Evolutionary conservation across 2,329 filamentous ascomycete species (phyloP).

Genomic region (Exophiala phaeomuriformis): DNA sequence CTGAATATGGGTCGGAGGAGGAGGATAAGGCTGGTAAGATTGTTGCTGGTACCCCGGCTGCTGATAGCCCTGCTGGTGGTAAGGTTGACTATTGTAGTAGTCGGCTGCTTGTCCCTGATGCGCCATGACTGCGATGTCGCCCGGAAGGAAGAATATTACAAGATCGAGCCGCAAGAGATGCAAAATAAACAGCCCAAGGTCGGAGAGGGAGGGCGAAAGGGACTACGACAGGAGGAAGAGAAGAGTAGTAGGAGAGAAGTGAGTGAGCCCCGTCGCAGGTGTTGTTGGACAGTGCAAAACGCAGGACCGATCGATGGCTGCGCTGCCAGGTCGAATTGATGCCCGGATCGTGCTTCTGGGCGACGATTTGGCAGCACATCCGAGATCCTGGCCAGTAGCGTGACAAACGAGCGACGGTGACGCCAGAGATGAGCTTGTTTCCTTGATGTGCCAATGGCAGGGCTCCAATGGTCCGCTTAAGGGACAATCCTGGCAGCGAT

Average conservation of each 20-base stretch:
- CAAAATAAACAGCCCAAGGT: background rate
- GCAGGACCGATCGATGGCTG: background rate
- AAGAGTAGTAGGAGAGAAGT: background rate
- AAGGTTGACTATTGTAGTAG: conserved; percentile 22
- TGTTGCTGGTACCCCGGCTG: conserved; percentile 22
- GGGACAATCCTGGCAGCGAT: too few species aligned
- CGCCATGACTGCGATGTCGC: conserved; percentile 18
- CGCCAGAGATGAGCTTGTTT: too few species aligned
- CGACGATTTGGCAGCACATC: background rate
- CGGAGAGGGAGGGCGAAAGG: background rate
- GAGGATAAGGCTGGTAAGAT: conserved; percentile 12
- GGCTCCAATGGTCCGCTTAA: too few species aligned
- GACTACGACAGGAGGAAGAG: background rate
- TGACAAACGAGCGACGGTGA: too few species aligned
- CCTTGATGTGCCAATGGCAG: too few species aligned
- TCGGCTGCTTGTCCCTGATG: conserved; percentile 26
- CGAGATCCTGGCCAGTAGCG: too few species aligned
- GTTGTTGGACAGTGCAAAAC: background rate
- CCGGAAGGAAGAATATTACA: background rate
- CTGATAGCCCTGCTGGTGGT: conserved; percentile 15
- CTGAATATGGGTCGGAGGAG: conserved; percentile 9
- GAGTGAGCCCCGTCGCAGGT: background rate
- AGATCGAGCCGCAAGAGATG: background rate
- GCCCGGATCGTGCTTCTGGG: too few species aligned
- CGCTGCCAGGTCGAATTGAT: background rate